Evolutionary conservation across 2,329 filamentous ascomycete genomes (phyloP).

Genomic region (Aspergillus pseudotamarii): DNA sequence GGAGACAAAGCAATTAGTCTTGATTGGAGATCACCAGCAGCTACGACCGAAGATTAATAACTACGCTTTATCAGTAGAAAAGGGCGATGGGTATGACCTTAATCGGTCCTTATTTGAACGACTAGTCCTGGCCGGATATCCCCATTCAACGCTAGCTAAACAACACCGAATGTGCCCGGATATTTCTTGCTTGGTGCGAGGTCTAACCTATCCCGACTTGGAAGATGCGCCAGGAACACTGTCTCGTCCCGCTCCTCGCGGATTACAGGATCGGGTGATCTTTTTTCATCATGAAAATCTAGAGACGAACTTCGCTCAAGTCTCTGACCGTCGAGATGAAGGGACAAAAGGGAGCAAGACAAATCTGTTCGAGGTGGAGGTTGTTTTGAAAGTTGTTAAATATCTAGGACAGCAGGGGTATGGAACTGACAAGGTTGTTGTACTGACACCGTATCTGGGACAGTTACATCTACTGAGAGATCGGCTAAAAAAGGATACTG

Average conservation of each 20-base stretch:
- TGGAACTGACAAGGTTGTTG: conserved; percentile 63
- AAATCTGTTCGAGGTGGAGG: conserved; percentile 67
- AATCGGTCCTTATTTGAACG: conserved; percentile 72
- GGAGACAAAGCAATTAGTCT: conserved; percentile 63
- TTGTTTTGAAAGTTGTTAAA: conserved; percentile 66
- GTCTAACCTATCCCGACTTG: conserved; percentile 65
- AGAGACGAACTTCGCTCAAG: conserved; percentile 51
- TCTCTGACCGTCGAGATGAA: conserved; percentile 56
- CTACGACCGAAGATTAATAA: conserved; percentile 68
- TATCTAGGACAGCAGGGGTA: conserved; percentile 75
- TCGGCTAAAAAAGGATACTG: conserved; percentile 54
- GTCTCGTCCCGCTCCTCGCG: conserved; percentile 53
- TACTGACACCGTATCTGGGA: conserved; percentile 73
- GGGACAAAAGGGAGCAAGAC: conserved; percentile 57
- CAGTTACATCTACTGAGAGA: conserved; percentile 64
- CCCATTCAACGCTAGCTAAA: conserved; percentile 57
- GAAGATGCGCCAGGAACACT: conserved; percentile 57
- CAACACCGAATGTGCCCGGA: conserved; percentile 73
- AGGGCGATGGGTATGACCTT: conserved; percentile 66
- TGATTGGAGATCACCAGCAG: conserved; percentile 76
- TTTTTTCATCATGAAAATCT: conserved; percentile 66
- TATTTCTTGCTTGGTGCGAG: conserved; percentile 62
- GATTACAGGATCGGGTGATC: conserved; percentile 62
- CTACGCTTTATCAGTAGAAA: conserved; percentile 64
- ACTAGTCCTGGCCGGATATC: conserved; percentile 59